Percentiles rank a stretch among this genome's conserved stretches.
phyloP scores from a whole-genome alignment of 1,139 yeast genomes.

The Wickerhamomyces sp. region DNA sequence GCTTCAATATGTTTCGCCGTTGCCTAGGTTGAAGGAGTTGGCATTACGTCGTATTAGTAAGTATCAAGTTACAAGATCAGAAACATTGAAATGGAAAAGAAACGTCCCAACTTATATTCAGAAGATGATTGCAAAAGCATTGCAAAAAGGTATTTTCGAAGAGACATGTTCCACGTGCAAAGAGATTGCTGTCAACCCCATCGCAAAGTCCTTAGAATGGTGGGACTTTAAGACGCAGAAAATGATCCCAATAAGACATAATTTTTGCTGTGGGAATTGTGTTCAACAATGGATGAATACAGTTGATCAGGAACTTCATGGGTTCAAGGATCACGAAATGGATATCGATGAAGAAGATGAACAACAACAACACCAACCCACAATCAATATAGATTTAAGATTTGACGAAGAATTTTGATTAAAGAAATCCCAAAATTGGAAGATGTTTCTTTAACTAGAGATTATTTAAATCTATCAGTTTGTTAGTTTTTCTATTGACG shows the following conservation, averaged over 20 bases:
- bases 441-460: too few species aligned
- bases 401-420: conserved; percentile 3
- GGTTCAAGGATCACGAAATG: not conserved
- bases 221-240: conserved; percentile 46
- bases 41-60: conserved; percentile 40
- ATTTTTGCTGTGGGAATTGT: conserved; percentile 43
- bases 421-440: not conserved
- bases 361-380: not conserved
- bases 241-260: conserved; percentile 38
- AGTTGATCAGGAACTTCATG: conserved; percentile 11
- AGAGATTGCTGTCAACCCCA: conserved; percentile 39
- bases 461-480: not conserved
- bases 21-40: conserved; percentile 39
- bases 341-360: not conserved
- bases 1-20: conserved; percentile 11
- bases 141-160: conserved; percentile 39
- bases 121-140: conserved; percentile 37
- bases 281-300: conserved; percentile 28
- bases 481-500: conserved; percentile 22
- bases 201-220: conserved; percentile 56
- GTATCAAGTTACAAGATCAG: conserved; percentile 41
- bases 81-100: conserved; percentile 40
- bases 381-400: not conserved
- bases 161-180: conserved; percentile 49
- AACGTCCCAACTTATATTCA: conserved; percentile 34